Percentiles rank a stretch among this genome's conserved stretches.
phyloP scores from a whole-genome alignment of 306 rosid genomes.

The Corylus avellana region DNA sequence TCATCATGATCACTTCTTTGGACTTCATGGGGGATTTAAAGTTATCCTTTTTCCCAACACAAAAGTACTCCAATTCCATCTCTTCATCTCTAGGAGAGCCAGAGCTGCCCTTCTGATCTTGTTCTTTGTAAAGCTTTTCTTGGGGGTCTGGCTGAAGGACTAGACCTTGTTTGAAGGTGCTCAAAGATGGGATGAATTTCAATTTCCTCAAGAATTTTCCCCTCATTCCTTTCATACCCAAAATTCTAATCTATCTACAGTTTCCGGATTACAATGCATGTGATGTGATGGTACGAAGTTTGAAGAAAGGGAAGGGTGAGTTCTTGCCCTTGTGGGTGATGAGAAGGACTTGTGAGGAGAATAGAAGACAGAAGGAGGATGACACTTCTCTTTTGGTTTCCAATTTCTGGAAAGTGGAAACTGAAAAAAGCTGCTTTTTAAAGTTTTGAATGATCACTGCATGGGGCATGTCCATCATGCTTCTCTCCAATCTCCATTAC shows the following conservation, averaged over 20 bases:
- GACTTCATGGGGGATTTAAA: slow-evolving; percentile 31
- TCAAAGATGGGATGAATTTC: slow-evolving; percentile 55
- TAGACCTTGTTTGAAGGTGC: slow-evolving; percentile 58
- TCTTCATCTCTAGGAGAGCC: slow-evolving; percentile 44
- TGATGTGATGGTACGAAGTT: slow-evolving; percentile 33
- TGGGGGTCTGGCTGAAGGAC: slow-evolving; percentile 50
- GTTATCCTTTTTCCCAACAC: slow-evolving; percentile 24
- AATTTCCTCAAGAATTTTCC: slow-evolving; percentile 57
- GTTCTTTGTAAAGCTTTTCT: slow-evolving; percentile 40
- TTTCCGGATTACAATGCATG: slow-evolving; percentile 40
- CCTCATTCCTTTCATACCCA: slow-evolving; percentile 51
- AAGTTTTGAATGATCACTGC: slow-evolving; percentile 40
- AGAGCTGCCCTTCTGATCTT: slow-evolving; percentile 34
- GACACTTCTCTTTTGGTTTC: slow-evolving; percentile 36
- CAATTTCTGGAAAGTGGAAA: slow-evolving; percentile 46
- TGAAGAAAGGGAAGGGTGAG: slow-evolving; percentile 33
- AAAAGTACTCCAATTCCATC: slow-evolving; percentile 29
- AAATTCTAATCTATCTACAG: slow-evolving; percentile 11
- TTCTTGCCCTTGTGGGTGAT: slow-evolving; percentile 15
- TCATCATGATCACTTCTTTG: slow-evolving; percentile 25
- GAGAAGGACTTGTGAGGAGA: slow-evolving; percentile 41
- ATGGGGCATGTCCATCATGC: slow-evolving; percentile 39
- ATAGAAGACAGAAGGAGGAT: slow-evolving; percentile 36
- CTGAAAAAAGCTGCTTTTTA: slow-evolving; percentile 54
- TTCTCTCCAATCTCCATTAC: slow-evolving; percentile 31